A percentile compares a stretch with the other conserved stretches of the same genome.
phyloP scores from a whole-genome alignment of 306 rosid species.

The Abrus precatorius region DNA sequence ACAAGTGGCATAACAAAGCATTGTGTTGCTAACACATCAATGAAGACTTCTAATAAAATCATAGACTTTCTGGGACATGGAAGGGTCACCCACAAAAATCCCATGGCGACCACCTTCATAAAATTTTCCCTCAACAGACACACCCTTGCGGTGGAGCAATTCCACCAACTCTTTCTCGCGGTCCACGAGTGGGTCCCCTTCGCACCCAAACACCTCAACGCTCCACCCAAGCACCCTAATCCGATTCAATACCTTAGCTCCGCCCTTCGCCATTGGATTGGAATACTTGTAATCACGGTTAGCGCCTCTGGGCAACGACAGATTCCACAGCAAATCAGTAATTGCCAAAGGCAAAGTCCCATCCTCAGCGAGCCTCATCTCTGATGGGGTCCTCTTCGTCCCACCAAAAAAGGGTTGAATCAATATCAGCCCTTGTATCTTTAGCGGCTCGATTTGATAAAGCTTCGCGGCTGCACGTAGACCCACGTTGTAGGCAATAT shows the following conservation, averaged over 20 bases:
- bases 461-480: constrained; percentile 53
- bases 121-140: constrained; percentile 51
- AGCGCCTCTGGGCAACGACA: constrained; percentile 58
- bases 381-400: constrained; percentile 54
- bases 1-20: background rate
- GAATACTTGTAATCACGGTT: constrained; percentile 63
- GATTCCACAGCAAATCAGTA: constrained; percentile 59
- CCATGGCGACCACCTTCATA: constrained; percentile 57
- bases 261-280: constrained; percentile 58
- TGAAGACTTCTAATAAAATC: constrained; percentile 11
- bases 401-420: constrained; percentile 69
- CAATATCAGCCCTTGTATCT: constrained; percentile 59
- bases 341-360: constrained; percentile 21
- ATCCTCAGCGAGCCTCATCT: constrained; percentile 50
- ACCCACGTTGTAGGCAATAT: constrained; percentile 62
- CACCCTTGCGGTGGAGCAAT: constrained; percentile 46
- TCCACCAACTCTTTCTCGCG: constrained; percentile 49
- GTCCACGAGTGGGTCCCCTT: constrained; percentile 63
- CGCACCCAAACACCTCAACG: constrained; percentile 53
- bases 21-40: background rate
- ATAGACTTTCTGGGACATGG: constrained; percentile 41
- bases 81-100: constrained; percentile 39
- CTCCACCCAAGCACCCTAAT: constrained; percentile 54
- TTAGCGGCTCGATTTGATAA: constrained; percentile 48
- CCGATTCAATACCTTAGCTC: constrained; percentile 31